Evolutionary conservation across 2,329 filamentous ascomycete species (phyloP).

Genomic region (Grosmannia huntii): DNA sequence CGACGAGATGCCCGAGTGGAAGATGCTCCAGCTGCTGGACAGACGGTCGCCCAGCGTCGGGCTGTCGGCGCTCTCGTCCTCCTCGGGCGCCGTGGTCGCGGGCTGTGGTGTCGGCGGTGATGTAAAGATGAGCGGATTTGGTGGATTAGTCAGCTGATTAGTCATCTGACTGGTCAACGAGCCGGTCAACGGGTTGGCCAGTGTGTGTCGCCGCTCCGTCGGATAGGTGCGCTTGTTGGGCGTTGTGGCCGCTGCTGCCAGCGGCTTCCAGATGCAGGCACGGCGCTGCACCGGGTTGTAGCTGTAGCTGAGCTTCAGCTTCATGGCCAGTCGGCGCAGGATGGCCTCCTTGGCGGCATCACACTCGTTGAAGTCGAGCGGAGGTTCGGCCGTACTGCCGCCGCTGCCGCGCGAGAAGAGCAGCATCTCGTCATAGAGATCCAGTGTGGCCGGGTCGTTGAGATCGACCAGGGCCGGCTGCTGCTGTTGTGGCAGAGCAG

Average conservation of each 20-base stretch:
- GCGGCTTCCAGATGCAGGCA: constrained; percentile 14
- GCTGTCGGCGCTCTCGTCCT: constrained; percentile 3
- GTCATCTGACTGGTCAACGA: too few species aligned
- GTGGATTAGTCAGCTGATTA: not conserved
- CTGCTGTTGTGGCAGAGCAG: not conserved
- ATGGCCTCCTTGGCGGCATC: constrained; percentile 16
- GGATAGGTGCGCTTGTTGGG: not conserved
- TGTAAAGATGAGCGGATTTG: constrained; percentile 1
- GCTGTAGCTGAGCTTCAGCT: constrained; percentile 17
- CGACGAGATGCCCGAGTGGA: constrained; percentile 12
- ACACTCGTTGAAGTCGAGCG: constrained; percentile 17
- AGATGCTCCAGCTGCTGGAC: constrained; percentile 13
- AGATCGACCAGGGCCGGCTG: constrained; percentile 3
- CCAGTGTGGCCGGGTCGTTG: constrained; percentile 12
- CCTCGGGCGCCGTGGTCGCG: not conserved
- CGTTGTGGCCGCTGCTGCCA: not conserved
- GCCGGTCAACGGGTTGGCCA: constrained; percentile 1
- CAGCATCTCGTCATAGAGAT: constrained; percentile 16
- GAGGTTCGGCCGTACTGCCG: constrained; percentile 10
- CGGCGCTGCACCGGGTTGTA: constrained; percentile 15
- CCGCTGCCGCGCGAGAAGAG: constrained; percentile 12
- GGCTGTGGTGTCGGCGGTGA: not conserved
- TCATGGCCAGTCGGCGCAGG: constrained; percentile 16
- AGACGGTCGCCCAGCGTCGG: constrained; percentile 11
- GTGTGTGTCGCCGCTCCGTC: constrained; percentile 1